Conservation (phyloP, 129 eudicot species). For the Tagetes patula region DNA sequence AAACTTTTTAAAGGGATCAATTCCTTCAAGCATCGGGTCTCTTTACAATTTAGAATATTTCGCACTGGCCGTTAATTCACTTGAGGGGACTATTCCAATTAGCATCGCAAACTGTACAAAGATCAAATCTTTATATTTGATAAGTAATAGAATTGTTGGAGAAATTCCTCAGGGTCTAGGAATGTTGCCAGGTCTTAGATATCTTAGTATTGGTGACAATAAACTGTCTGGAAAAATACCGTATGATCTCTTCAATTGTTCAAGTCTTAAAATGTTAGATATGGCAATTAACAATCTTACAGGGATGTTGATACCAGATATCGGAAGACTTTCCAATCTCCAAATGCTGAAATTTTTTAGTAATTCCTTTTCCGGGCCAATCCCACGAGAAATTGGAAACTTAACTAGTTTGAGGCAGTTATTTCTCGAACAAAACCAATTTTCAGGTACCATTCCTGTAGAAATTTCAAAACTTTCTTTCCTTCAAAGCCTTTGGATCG, state of each 20-base stretch:
- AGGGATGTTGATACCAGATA: conserved; percentile 45
- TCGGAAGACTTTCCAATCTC: conserved; percentile 58
- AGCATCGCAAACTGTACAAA: conserved; percentile 64
- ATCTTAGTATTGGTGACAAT: conserved; percentile 41
- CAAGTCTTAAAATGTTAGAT: conserved; percentile 41
- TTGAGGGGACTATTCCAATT: conserved; percentile 59
- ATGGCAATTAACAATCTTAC: conserved; percentile 43
- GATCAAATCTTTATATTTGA: conserved; percentile 41
- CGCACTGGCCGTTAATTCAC: conserved; percentile 40
- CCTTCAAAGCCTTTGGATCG: conserved; percentile 55
- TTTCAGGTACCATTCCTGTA: conserved; percentile 62
- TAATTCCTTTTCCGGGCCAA: conserved; percentile 50
- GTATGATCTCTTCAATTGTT: conserved; percentile 58
- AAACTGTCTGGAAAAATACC: conserved; percentile 57
- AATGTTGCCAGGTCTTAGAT: conserved; percentile 49
- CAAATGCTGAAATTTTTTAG: conserved; percentile 28
- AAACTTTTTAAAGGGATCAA: conserved; percentile 58
- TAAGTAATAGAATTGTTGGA: conserved; percentile 45
- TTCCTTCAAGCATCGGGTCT: conserved; percentile 68
- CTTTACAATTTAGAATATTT: conserved; percentile 59
- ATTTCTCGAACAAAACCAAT: conserved; percentile 39
- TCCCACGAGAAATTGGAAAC: conserved; percentile 68
- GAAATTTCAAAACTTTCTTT: conserved; percentile 54
- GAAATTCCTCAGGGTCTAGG: conserved; percentile 59
- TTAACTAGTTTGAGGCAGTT: conserved; percentile 44